Conservation (phyloP, 805 yeast genomes). For the Nakazawaea molendinolei region DNA sequence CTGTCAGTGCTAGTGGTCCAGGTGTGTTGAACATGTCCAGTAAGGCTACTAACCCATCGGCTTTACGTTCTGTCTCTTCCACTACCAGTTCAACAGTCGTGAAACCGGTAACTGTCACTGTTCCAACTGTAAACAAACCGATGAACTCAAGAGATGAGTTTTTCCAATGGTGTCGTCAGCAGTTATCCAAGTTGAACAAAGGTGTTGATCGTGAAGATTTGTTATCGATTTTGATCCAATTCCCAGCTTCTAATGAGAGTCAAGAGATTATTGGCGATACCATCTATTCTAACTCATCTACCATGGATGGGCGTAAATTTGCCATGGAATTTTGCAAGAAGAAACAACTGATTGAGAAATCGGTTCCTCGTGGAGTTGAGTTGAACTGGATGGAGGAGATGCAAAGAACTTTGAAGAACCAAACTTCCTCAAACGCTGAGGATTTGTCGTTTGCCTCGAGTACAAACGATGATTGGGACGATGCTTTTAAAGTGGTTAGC, state of each 20-base stretch:
- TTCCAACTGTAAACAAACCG: constrained; percentile 19
- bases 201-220: constrained; percentile 77
- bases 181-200: constrained; percentile 59
- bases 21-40: constrained; percentile 11
- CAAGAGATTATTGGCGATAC: constrained; percentile 88
- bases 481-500: constrained; percentile 48
- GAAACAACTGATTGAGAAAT: constrained; percentile 63
- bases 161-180: constrained; percentile 63
- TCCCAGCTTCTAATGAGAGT: constrained; percentile 73
- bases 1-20: constrained; percentile 10
- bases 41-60: constrained; percentile 23
- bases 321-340: constrained; percentile 84
- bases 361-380: constrained; percentile 36
- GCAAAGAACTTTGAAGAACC: constrained; percentile 15
- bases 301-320: constrained; percentile 92
- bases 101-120: constrained; percentile 14
- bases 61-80: constrained; percentile 32
- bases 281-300: constrained; percentile 77
- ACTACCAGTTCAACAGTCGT: constrained; percentile 10
- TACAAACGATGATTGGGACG: constrained; percentile 48
- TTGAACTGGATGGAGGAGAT: constrained; percentile 74
- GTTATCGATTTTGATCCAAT: constrained; percentile 68
- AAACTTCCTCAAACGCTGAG: constrained; percentile 16
- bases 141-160: constrained; percentile 47
- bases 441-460: constrained; percentile 14